Evolutionary conservation across 2,329 filamentous ascomycete genomes (phyloP), one percentile per base, ranked within the genome.

Genomic region (Cladosporium colombiae): DNA sequence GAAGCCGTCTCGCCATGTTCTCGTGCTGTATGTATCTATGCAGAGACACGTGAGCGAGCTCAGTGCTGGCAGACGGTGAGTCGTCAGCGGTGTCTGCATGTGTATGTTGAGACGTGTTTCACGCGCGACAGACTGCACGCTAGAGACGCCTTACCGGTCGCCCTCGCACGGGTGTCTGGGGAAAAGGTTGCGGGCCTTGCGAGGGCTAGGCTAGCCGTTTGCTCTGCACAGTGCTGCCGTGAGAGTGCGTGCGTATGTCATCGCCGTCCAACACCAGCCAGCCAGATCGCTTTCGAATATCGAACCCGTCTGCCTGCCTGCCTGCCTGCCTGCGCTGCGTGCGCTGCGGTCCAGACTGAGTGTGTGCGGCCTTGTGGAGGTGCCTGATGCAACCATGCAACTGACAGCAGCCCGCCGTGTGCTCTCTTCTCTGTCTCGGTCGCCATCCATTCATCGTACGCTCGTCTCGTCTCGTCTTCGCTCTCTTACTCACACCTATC

Each of bases 81-180:
- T 57, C 53, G 53, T 57, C 31, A 57, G 53, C 29, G 53, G 31
- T 57, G 53, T 57, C 53, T 57, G 53, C 53, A 37, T 35, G 53
- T 16, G 16, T 53, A n/a, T 31, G 50, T 40, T 44, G 27, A 14
- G 35, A 58, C 56, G 56, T 58, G 56, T 58, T 58, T 58, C 56
- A 58, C 23, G 56, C 56, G n/a, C 35, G 56, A 58, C 25, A 33
- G 56, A 58, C 56, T 44, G 35, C 56, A 44, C 56, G 35, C 56
- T 58, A 58, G 21, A 58, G 21, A 40, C 56, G 33, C 33, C 56
- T 58, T 40, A 58, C 56, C 33, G 56, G 35, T 44, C 14, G 44
- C 33, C 50, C 50, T 53, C 50, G 16, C 16, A 29, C 27, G 50
- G 25, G 27, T 40, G 35, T 27, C 35, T 58, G 56, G 35, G 33